These are phyloP conservation scores for Lipomyces orientalis DNA, from an alignment of 805 yeast species.

Conservation along the genomic window DNA sequence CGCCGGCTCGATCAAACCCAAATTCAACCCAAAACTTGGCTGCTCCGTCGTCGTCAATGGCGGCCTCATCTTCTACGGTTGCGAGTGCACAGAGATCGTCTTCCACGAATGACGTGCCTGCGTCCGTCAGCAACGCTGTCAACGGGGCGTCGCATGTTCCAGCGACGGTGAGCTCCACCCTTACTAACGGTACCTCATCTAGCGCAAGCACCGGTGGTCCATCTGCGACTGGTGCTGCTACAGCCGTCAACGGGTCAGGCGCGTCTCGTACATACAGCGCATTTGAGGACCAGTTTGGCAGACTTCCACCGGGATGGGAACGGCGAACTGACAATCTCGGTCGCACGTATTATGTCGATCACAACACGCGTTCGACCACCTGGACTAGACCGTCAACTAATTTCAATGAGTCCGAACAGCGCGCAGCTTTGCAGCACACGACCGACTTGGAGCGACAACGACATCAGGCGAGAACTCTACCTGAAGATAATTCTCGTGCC, in stretches of 20 bases:
- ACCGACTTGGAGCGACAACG: conserved; percentile 90
- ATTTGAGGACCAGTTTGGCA: conserved; percentile 95
- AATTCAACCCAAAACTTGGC: conserved; percentile 20
- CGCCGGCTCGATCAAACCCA: conserved; percentile 23
- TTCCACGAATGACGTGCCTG: conserved; percentile 2
- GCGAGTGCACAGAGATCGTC: conserved; percentile 31
- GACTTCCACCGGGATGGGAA: conserved; percentile 99
- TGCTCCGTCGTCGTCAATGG: conserved; percentile 8
- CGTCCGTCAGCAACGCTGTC: conserved; percentile 22
- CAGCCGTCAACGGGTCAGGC: conserved; percentile 29
- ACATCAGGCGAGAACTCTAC: conserved; percentile 87
- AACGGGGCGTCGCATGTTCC: conserved; percentile 19
- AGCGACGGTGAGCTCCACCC: conserved; percentile 36
- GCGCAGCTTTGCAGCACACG: conserved; percentile 54
- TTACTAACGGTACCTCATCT: conserved; percentile 31
- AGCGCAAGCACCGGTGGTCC: conserved; percentile 37
- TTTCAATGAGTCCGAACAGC: conserved; percentile 74
- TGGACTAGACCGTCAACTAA: conserved; percentile 95
- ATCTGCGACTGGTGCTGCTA: conserved; percentile 38
- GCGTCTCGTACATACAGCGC: conserved; percentile 76
- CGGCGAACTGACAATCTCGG: conserved; percentile 97
- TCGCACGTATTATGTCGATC: conserved; percentile 97
- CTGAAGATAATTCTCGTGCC: conserved; percentile 64
- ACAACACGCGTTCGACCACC: conserved; percentile 96
- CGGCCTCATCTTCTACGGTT: conserved; percentile 33